A percentile compares a stretch with the other conserved stretches of the same genome.
Conservation (phyloP, 2,329 filamentous ascomycete genomes). For the Colletotrichum shisoi region DNA sequence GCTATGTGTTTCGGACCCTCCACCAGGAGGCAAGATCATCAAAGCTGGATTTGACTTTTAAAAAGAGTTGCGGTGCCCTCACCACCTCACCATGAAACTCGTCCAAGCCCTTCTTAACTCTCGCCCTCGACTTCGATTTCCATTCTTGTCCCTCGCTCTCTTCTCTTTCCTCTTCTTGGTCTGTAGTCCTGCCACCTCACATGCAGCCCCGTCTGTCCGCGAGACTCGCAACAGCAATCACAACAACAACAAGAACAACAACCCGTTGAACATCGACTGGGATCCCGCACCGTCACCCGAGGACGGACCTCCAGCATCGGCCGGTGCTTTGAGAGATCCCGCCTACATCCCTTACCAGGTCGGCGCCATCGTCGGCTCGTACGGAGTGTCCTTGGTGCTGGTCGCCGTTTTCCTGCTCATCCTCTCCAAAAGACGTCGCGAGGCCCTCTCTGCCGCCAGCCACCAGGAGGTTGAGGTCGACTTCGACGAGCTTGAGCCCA, state of each 20-base stretch:
- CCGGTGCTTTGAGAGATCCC: constrained; percentile 61
- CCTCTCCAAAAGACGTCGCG: constrained; percentile 64
- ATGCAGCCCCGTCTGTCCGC: constrained; percentile 44
- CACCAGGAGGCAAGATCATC: constrained; percentile 55
- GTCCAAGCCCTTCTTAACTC: constrained; percentile 46
- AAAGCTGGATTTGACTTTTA: constrained; percentile 43
- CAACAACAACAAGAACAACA: constrained; percentile 39
- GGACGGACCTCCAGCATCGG: constrained; percentile 67
- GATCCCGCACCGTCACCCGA: constrained; percentile 66
- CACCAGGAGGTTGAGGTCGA: constrained; percentile 61
- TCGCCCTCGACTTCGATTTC: constrained; percentile 41
- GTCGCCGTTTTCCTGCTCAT: constrained; percentile 72
- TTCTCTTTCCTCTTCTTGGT: constrained; percentile 43
- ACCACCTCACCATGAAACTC: constrained; percentile 56
- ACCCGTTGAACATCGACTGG: constrained; percentile 59
- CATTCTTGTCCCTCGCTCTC: constrained; percentile 38
- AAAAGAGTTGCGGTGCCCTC: constrained; percentile 45
- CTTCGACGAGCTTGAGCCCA: constrained; percentile 36
- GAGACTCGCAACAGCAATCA: constrained; percentile 44
- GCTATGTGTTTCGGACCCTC: constrained; percentile 61
- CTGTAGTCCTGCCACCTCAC: constrained; percentile 44
- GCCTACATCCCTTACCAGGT: constrained; percentile 80
- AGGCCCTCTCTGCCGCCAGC: constrained; percentile 61
- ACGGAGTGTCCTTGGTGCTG: constrained; percentile 78
- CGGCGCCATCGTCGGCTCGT: constrained; percentile 82